Conservation (phyloP, 768 basidiomycete genomes). For the Chlorophyllum brunneum region DNA sequence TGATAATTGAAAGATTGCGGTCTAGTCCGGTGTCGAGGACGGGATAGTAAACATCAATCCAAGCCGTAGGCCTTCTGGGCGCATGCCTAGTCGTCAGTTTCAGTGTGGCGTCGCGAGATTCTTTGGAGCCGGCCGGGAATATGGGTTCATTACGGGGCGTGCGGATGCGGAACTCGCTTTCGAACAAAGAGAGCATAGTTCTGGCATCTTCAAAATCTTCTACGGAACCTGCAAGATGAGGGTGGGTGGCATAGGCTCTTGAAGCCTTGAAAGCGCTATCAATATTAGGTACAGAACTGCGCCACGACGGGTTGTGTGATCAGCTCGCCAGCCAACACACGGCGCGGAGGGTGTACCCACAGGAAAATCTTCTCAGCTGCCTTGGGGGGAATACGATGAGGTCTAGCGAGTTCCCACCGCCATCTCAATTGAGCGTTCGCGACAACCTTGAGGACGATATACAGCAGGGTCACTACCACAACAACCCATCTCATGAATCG, state of each 20-base stretch:
- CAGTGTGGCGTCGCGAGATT: constrained; percentile 67
- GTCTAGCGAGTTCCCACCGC: too few species aligned
- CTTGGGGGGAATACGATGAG: constrained; percentile 6
- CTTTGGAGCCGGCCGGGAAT: constrained; percentile 64
- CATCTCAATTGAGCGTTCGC: neutral
- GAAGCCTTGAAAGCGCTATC: constrained; percentile 58
- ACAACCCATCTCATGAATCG: neutral
- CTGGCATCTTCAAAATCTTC: constrained; percentile 64
- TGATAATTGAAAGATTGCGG: constrained; percentile 63
- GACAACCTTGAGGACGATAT: neutral
- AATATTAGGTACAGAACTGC: constrained; percentile 48
- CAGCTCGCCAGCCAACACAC: neutral
- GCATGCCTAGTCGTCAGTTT: constrained; percentile 39
- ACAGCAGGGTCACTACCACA: neutral
- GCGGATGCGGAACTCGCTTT: constrained; percentile 54
- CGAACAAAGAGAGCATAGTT: constrained; percentile 63
- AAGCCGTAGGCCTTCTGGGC: constrained; percentile 53
- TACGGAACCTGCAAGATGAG: constrained; percentile 67
- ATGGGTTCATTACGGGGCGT: constrained; percentile 46
- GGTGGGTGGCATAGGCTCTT: constrained; percentile 57
- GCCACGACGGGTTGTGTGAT: neutral
- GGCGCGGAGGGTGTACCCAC: constrained; percentile 15
- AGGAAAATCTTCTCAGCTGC: constrained; percentile 31
- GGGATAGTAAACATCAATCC: constrained; percentile 89
- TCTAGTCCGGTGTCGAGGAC: constrained; percentile 77